phyloP scores from a whole-genome alignment of 1,284 basidiomycete species.

The Anthracocystis setariae region DNA sequence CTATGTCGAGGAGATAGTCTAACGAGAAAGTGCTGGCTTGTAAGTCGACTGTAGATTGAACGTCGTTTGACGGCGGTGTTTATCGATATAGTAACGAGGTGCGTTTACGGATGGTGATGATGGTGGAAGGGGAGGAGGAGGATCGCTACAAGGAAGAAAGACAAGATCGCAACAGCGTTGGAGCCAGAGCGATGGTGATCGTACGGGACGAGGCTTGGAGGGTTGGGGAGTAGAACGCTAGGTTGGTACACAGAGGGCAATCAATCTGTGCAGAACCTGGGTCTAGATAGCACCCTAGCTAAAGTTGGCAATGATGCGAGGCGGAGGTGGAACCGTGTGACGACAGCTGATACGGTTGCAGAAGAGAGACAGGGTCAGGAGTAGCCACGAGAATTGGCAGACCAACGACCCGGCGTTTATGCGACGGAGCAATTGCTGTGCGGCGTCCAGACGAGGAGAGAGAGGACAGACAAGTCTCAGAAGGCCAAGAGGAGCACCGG shows the following conservation, averaged over 20 bases:
- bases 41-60: neutral
- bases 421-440: neutral
- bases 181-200: neutral
- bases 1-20: slow-evolving; percentile 2
- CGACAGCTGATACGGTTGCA: slow-evolving; percentile 6
- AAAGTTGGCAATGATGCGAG: slow-evolving; percentile 10
- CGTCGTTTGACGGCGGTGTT: neutral
- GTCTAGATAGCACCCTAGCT: slow-evolving; percentile 15
- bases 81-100: neutral
- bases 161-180: too few species aligned
- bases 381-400: slow-evolving; percentile 15
- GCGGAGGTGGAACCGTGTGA: slow-evolving; percentile 21
- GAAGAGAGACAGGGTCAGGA: neutral
- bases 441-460: slow-evolving; percentile 5
- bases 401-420: slow-evolving; percentile 6
- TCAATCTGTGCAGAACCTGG: slow-evolving; percentile 24
- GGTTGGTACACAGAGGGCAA: too few species aligned
- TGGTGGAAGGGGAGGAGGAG: slow-evolving; percentile 1
- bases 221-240: too few species aligned
- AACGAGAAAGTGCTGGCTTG: neutral
- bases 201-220: neutral
- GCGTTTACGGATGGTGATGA: slow-evolving; percentile 2
- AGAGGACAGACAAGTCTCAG: neutral
- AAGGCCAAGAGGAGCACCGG: slow-evolving; percentile 8
- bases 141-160: neutral